phyloP scores from a whole-genome alignment of 768 basidiomycete genomes.

The Dendrothele bispora region DNA sequence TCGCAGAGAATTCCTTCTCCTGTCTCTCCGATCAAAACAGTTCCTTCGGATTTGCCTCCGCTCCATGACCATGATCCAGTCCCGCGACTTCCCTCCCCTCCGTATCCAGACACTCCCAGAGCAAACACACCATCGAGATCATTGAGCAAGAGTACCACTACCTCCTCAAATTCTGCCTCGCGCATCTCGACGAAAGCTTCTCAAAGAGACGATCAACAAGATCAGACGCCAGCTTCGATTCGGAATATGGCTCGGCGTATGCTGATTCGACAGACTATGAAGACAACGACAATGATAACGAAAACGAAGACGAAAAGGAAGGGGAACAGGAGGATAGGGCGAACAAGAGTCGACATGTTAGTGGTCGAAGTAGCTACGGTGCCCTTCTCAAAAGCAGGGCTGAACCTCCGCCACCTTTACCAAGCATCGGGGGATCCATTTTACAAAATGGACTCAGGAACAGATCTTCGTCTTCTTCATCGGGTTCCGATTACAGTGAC shows the following conservation, averaged over 20 bases:
- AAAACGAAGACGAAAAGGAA: slow-evolving; percentile 19
- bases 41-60: too few species aligned
- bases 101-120: too few species aligned
- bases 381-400: not conserved
- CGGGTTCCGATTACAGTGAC: slow-evolving; percentile 6
- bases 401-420: not conserved
- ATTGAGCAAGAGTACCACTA: too few species aligned
- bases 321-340: slow-evolving; percentile 33
- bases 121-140: slow-evolving; percentile 2
- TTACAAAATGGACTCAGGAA: not conserved
- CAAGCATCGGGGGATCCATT: slow-evolving; percentile 4
- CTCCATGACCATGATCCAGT: too few species aligned
- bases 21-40: slow-evolving; percentile 4
- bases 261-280: slow-evolving; percentile 49
- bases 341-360: too few species aligned
- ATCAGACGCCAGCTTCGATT: slow-evolving; percentile 40
- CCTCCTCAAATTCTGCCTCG: too few species aligned
- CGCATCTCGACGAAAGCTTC: too few species aligned
- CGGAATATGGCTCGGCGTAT: slow-evolving; percentile 49
- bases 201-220: too few species aligned
- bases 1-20: slow-evolving; percentile 19
- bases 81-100: too few species aligned
- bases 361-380: too few species aligned
- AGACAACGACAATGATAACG: slow-evolving; percentile 24
- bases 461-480: slow-evolving; percentile 16